phyloP scores from a whole-genome alignment of 805 yeast species.

The Ogataea pignaliae region DNA sequence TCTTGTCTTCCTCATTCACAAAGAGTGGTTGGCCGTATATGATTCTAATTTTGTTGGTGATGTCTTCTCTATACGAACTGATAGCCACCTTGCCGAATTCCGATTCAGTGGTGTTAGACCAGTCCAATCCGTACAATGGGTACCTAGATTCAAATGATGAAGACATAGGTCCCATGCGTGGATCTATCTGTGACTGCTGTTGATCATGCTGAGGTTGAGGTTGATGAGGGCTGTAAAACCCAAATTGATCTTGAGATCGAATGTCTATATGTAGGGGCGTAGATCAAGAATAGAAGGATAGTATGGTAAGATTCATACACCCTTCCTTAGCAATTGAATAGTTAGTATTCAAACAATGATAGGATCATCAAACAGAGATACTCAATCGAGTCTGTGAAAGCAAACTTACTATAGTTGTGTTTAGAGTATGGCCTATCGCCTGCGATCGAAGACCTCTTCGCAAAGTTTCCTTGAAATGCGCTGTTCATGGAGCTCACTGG shows the following conservation, averaged over 20 bases:
- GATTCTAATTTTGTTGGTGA: constrained; percentile 59
- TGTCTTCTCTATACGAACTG: constrained; percentile 79
- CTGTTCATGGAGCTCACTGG: neutral
- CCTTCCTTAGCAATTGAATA: no score
- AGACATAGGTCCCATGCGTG: constrained; percentile 18
- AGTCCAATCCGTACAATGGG: constrained; percentile 50
- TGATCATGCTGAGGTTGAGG: constrained; percentile 5
- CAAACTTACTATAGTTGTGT: constrained; percentile 11
- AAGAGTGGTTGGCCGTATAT: constrained; percentile 32
- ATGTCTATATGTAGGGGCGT: constrained; percentile 1
- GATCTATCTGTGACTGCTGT: neutral
- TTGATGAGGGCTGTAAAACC: neutral
- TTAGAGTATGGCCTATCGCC: constrained; percentile 25
- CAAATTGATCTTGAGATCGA: constrained; percentile 4
- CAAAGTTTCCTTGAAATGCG: neutral
- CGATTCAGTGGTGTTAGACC: constrained; percentile 37
- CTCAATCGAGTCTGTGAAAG: neutral
- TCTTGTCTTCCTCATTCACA: constrained; percentile 15
- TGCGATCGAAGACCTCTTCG: constrained; percentile 26
- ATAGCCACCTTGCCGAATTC: constrained; percentile 52
- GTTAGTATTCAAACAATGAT: no score
- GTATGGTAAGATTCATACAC: neutral
- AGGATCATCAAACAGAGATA: no score
- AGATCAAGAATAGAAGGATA: neutral
- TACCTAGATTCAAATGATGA: constrained; percentile 45